phyloP scores from a whole-genome alignment of 2,329 filamentous ascomycete species.

The Alternaria arbusti region DNA sequence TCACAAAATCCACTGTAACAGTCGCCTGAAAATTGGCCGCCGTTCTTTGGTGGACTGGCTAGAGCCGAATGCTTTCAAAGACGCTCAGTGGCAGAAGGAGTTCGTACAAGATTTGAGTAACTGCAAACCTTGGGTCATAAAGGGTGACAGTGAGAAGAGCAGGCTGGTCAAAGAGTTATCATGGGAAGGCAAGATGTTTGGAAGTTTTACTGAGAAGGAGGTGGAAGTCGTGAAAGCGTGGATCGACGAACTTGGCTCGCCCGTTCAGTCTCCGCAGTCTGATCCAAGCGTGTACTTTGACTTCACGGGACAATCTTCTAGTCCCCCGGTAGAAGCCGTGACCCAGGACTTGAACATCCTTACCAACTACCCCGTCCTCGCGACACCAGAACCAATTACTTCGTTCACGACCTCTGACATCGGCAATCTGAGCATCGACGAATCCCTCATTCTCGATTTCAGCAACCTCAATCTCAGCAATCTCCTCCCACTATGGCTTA shows the following conservation, averaged over 20 bases:
- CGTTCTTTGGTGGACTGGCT: conserved; percentile 52
- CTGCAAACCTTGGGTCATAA: conserved; percentile 51
- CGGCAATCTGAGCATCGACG: not conserved
- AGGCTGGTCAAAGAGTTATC: conserved; percentile 51
- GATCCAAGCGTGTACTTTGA: conserved; percentile 27
- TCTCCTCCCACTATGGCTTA: conserved; percentile 50
- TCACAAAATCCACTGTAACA: conserved; percentile 51
- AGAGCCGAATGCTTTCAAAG: conserved; percentile 40
- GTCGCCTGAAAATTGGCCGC: conserved; percentile 49
- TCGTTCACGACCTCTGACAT: not conserved
- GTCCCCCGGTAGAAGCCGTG: not conserved
- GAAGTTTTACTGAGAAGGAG: conserved; percentile 56
- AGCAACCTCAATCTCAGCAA: not conserved
- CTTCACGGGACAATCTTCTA: conserved; percentile 20
- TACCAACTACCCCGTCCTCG: conserved; percentile 16
- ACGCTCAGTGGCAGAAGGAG: conserved; percentile 41
- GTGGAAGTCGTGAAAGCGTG: conserved; percentile 47
- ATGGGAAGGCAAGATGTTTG: conserved; percentile 60
- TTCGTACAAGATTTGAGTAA: conserved; percentile 48
- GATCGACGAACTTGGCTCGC: conserved; percentile 47
- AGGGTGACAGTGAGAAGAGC: conserved; percentile 51
- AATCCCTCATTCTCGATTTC: not conserved
- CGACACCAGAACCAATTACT: not conserved
- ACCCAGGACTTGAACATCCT: conserved; percentile 10
- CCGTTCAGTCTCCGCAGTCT: not conserved